These are phyloP conservation scores for Aspergillus hortae DNA, from an alignment of 2,329 filamentous ascomycete species.

Conservation along the genomic window DNA sequence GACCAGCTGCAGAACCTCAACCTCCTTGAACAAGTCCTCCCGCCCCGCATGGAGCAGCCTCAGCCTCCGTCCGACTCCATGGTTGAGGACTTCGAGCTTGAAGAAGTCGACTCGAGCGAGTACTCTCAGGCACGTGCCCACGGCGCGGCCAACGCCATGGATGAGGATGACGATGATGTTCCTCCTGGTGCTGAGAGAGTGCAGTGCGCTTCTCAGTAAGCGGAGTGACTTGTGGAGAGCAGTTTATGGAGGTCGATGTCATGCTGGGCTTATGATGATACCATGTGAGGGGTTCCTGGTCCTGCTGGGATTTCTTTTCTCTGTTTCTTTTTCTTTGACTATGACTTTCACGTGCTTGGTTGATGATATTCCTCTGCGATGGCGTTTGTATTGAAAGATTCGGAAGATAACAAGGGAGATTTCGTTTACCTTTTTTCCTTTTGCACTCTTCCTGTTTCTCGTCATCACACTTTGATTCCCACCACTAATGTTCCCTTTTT, in stretches of 20 bases:
- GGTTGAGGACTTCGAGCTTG: slow-evolving; percentile 83
- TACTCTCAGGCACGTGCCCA: slow-evolving; percentile 63
- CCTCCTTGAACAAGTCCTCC: slow-evolving; percentile 79
- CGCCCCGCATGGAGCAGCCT: slow-evolving; percentile 62
- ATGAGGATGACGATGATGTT: slow-evolving; percentile 66
- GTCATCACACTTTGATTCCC: slow-evolving; percentile 17
- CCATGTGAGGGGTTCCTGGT: slow-evolving; percentile 21
- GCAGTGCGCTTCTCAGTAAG: slow-evolving; percentile 52
- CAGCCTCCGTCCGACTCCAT: slow-evolving; percentile 78
- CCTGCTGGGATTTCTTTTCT: slow-evolving; percentile 3
- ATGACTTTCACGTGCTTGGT: slow-evolving; percentile 9
- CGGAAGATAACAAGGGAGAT: slow-evolving; percentile 27
- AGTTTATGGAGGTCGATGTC: slow-evolving; percentile 13
- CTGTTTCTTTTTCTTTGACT: slow-evolving; percentile 19
- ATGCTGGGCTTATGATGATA: slow-evolving; percentile 36
- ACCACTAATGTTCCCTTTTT: slow-evolving; percentile 16
- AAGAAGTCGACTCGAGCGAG: slow-evolving; percentile 73
- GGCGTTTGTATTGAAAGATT: slow-evolving; percentile 33
- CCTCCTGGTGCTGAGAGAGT: slow-evolving; percentile 48
- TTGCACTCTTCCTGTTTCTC: slow-evolving; percentile 12
- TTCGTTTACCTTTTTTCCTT: slow-evolving; percentile 14
- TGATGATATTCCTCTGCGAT: slow-evolving; percentile 28
- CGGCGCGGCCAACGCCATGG: slow-evolving; percentile 59
- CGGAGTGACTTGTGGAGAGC: slow-evolving; percentile 3
- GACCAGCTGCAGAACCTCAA: slow-evolving; percentile 67